Conservation (phyloP, 257 asterid genomes). For the Ajuga chamaepitys region DNA sequence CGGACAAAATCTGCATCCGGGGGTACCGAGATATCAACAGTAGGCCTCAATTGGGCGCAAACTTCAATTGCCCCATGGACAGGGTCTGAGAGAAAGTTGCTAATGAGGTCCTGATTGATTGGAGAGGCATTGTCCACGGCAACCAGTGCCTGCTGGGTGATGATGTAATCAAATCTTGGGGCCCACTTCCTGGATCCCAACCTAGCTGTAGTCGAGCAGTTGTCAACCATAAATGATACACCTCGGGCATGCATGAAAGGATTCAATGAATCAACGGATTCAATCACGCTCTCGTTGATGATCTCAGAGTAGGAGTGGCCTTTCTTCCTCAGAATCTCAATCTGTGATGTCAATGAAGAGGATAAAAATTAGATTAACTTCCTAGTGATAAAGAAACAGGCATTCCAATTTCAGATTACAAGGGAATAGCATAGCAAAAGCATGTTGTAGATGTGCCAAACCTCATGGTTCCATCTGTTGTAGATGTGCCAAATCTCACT, state of each 20-base stretch:
- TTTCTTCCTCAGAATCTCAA: conserved; percentile 86
- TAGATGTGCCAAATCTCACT: not conserved
- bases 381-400: too few relatives aligned
- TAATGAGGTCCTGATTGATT: conserved; percentile 68
- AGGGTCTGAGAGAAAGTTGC: conserved; percentile 81
- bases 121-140: conserved; percentile 61
- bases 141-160: conserved; percentile 90
- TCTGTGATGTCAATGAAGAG: conserved; percentile 33
- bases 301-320: conserved; percentile 96
- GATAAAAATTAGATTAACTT: not conserved
- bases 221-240: conserved; percentile 97
- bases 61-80: conserved; percentile 81
- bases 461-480: too few relatives aligned
- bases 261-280: conserved; percentile 86
- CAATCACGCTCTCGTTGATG: conserved; percentile 83
- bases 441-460: too few relatives aligned
- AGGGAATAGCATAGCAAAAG: too few relatives aligned
- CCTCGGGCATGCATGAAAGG: conserved; percentile 99
- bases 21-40: conserved; percentile 88
- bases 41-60: conserved; percentile 87
- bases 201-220: conserved; percentile 92
- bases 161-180: conserved; percentile 76
- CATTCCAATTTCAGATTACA: too few relatives aligned
- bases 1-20: conserved; percentile 92
- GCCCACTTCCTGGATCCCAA: conserved; percentile 98